phyloP scores from a whole-genome alignment of 495 filamentous ascomycete genomes.

The Daldinia vernicosa region DNA sequence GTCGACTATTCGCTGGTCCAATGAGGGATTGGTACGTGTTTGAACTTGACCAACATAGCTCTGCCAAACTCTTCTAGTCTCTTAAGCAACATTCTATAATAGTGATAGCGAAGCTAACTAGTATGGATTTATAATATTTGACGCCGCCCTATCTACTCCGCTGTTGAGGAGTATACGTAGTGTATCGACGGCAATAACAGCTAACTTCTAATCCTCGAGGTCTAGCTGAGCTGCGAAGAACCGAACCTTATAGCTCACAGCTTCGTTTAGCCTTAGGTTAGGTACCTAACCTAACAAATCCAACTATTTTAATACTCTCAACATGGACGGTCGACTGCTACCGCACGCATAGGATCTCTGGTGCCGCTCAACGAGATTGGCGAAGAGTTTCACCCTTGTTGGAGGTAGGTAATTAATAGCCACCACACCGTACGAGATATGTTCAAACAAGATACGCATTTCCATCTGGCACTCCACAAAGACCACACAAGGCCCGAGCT shows the following conservation, averaged over 20 bases:
- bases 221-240: conserved; percentile 6
- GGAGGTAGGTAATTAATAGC: conserved; percentile 25
- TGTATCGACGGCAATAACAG: conserved; percentile 8
- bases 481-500: conserved; percentile 42
- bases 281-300: not conserved
- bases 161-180: conserved; percentile 7
- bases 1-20: conserved; percentile 29
- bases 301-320: conserved; percentile 7
- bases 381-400: conserved; percentile 7
- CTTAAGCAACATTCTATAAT: conserved; percentile 10
- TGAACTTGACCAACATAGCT: conserved; percentile 23
- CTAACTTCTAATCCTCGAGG: conserved; percentile 3
- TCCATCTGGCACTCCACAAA: conserved; percentile 30
- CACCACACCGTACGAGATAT: conserved; percentile 38
- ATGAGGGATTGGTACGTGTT: conserved; percentile 35
- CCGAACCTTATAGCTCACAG: conserved; percentile 3
- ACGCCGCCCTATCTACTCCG: conserved; percentile 13
- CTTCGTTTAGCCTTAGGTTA: conserved; percentile 19
- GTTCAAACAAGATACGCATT: conserved; percentile 1
- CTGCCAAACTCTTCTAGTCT: conserved; percentile 16
- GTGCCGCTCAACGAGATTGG: conserved; percentile 26
- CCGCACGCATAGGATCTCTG: conserved; percentile 15
- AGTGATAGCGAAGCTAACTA: conserved; percentile 6
- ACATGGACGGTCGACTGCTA: conserved; percentile 9
- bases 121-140: conserved; percentile 12